These are phyloP conservation scores for Hyaloscypha hepaticicola DNA, from an alignment of 495 filamentous ascomycete genomes.

Conservation along the genomic window DNA sequence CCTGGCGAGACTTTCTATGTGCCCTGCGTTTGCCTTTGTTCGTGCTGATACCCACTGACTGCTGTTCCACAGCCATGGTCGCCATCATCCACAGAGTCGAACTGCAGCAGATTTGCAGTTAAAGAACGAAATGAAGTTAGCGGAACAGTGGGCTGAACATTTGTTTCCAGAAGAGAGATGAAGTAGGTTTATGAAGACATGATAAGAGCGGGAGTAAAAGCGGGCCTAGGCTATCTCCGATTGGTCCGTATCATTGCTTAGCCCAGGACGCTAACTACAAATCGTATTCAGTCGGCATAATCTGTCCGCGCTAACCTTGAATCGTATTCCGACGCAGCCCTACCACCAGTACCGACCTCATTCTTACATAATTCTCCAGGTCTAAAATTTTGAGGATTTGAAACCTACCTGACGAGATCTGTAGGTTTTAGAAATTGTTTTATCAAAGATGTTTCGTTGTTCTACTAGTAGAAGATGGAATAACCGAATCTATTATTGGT, in stretches of 20 bases:
- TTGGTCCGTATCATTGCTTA: not conserved
- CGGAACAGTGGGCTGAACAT: not conserved
- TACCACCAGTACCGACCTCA: too few relatives aligned
- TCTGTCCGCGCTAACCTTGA: not conserved
- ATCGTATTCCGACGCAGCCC: too few relatives aligned
- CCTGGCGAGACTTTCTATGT: constrained; percentile 43
- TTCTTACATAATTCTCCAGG: too few relatives aligned
- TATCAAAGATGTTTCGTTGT: too few relatives aligned
- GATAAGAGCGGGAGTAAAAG: not conserved
- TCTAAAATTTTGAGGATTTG: too few relatives aligned
- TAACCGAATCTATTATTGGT: too few relatives aligned
- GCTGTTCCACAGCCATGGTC: not conserved
- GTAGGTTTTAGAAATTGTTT: too few relatives aligned
- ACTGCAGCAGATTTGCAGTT: not conserved
- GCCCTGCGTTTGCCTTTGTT: constrained; percentile 36
- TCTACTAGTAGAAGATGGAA: too few relatives aligned
- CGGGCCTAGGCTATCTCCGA: not conserved
- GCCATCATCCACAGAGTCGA: not conserved
- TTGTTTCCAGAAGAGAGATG: not conserved
- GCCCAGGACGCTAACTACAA: not conserved
- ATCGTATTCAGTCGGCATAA: not conserved
- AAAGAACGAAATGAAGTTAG: constrained; percentile 1
- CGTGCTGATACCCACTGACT: not conserved
- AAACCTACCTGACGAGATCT: too few relatives aligned
- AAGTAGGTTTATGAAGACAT: not conserved